Evolutionary conservation across 345 rosid species (phyloP).

Genomic region (Hirschfeldia incana): DNA sequence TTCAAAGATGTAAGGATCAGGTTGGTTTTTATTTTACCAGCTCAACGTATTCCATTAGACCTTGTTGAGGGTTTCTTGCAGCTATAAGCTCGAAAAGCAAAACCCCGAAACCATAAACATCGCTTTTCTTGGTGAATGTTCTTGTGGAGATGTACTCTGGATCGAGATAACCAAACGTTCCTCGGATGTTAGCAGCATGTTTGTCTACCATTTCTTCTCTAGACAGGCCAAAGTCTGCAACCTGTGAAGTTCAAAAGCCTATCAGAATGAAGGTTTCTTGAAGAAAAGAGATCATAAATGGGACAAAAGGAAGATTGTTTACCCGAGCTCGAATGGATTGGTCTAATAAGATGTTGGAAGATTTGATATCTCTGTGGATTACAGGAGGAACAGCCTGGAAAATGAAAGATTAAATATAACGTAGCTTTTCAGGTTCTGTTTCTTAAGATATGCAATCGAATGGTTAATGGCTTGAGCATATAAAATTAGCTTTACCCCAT

Average conservation of each 20-base stretch:
- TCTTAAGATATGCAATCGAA: slow-evolving; percentile 3
- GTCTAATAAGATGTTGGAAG: slow-evolving; percentile 94
- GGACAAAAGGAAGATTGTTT: slow-evolving; percentile 19
- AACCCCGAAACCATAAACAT: slow-evolving; percentile 95
- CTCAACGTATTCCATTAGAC: slow-evolving; percentile 92
- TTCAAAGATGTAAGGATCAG: neutral
- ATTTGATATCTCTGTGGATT: slow-evolving; percentile 91
- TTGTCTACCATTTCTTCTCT: slow-evolving; percentile 90
- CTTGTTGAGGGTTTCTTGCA: slow-evolving; percentile 93
- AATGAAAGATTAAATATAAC: neutral
- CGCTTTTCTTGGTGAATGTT: slow-evolving; percentile 90
- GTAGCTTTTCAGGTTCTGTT: neutral
- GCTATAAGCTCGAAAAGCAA: slow-evolving; percentile 94
- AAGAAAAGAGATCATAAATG: neutral
- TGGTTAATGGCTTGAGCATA: no score
- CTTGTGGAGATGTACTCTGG: slow-evolving; percentile 91
- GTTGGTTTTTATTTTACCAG: slow-evolving; percentile 55
- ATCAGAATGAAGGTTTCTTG: neutral
- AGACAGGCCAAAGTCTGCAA: slow-evolving; percentile 97
- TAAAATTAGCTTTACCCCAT: slow-evolving; percentile 56
- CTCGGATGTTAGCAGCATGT: slow-evolving; percentile 76
- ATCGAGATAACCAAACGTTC: slow-evolving; percentile 97
- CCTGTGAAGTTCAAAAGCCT: slow-evolving; percentile 51
- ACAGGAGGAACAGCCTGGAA: slow-evolving; percentile 98
- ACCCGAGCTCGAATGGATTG: slow-evolving; percentile 96